phyloP scores from a whole-genome alignment of 192 early-diverging fungal species.

The Allomyces arbusculus region DNA sequence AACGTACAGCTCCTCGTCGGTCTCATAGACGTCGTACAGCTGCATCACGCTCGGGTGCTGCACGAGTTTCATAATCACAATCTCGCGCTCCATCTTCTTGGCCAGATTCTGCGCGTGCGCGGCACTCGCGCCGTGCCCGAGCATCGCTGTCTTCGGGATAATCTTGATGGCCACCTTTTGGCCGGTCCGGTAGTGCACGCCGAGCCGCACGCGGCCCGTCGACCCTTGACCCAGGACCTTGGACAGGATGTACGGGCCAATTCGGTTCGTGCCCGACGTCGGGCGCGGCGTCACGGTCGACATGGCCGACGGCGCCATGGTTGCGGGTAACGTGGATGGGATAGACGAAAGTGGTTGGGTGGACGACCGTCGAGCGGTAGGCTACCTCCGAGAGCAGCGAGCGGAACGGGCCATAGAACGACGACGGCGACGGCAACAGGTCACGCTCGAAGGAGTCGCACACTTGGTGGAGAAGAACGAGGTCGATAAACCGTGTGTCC shows the following conservation, averaged over 20 bases:
- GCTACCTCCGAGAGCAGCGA: no score
- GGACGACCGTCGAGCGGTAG: no score
- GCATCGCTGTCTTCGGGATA: slow-evolving; percentile 15
- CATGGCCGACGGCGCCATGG: no score
- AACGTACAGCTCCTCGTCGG: background rate
- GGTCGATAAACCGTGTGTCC: no score
- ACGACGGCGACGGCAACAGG: no score
- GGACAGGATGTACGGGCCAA: background rate
- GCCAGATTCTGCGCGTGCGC: slow-evolving; percentile 19
- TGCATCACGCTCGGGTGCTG: slow-evolving; percentile 30
- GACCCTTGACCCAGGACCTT: background rate
- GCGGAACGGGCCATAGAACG: no score
- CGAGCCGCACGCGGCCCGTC: slow-evolving; percentile 14
- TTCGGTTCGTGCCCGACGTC: background rate
- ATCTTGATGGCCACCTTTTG: slow-evolving; percentile 33
- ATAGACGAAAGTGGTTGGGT: no score
- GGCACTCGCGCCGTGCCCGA: background rate
- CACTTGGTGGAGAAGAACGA: no score
- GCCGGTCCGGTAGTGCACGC: slow-evolving; percentile 23
- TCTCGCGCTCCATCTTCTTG: slow-evolving; percentile 26
- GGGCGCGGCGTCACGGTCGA: no score
- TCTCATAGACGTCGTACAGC: slow-evolving; percentile 26
- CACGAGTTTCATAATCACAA: slow-evolving; percentile 32
- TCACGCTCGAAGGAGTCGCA: no score
- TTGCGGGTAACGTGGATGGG: no score